phyloP scores from a whole-genome alignment of 768 basidiomycete species.

The Leucogyrophana mollusca region DNA sequence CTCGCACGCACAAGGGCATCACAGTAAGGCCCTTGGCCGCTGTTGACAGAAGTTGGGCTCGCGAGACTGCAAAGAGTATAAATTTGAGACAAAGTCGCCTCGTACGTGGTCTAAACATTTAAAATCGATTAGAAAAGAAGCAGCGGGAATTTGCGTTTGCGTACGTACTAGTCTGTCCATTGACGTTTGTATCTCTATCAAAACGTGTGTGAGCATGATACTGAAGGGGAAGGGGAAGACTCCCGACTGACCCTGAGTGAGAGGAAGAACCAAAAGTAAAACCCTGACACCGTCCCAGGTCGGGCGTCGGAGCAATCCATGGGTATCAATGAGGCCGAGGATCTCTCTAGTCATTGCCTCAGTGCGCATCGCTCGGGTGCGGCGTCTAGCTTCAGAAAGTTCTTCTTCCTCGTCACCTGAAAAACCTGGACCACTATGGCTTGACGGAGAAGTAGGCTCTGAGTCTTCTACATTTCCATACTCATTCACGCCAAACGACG shows the following conservation, averaged over 20 bases:
- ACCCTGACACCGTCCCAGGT: slow-evolving; percentile 86
- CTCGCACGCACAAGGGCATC: slow-evolving; percentile 66
- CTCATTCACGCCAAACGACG: slow-evolving; percentile 86
- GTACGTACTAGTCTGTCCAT: slow-evolving; percentile 22
- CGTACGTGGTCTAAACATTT: slow-evolving; percentile 60
- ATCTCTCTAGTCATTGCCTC: slow-evolving; percentile 76
- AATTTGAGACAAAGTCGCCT: slow-evolving; percentile 80
- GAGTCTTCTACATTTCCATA: slow-evolving; percentile 53
- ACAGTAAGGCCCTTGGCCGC: slow-evolving; percentile 53
- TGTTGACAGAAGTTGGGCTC: slow-evolving; percentile 41
- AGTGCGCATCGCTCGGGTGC: slow-evolving; percentile 51
- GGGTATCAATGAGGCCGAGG: slow-evolving; percentile 75
- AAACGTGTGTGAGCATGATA: slow-evolving; percentile 7
- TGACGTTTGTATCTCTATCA: slow-evolving; percentile 24
- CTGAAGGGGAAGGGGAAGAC: not conserved
- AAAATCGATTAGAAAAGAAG: slow-evolving; percentile 9
- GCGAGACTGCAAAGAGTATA: slow-evolving; percentile 68
- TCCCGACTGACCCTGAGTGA: slow-evolving; percentile 70
- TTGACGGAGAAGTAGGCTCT: slow-evolving; percentile 7
- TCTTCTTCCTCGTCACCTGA: slow-evolving; percentile 22
- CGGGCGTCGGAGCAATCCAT: slow-evolving; percentile 76
- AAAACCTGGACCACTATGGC: slow-evolving; percentile 6
- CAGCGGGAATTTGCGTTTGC: not conserved
- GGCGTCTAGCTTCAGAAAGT: slow-evolving; percentile 35
- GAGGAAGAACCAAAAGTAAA: slow-evolving; percentile 74